Base-by-base conservation (phyloP, 768 basidiomycete species). In the Psilocybe subaeruginosa region DNA sequence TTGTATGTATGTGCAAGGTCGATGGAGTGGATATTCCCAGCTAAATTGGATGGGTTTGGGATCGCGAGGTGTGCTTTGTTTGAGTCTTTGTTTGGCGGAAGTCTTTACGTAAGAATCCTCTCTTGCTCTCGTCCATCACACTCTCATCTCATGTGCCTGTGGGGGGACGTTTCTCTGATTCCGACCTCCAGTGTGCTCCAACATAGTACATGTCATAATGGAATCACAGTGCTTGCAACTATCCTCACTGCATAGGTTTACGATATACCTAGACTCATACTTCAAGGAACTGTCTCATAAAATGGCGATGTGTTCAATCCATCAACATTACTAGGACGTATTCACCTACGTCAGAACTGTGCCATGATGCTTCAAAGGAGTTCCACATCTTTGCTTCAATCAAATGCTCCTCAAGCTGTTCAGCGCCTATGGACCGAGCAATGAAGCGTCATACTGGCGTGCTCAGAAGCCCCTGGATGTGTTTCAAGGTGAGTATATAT, bases 41-140 rank as follows among this genome's bases (percentile, higher is more conserved):
- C 68, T 71, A 73, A 23, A 70, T 68, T 72, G 69, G 64, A 59
- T 60, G 62, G 61, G 65, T 69, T 65, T 66, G 65, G 63, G 64
- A 63, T 67, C 63, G 66, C 64, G 63, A 63, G 68, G 61, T 53
- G 67, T 68, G 71, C 75, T 74, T 74, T 80, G 77, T 79, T 75
- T 78, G 74, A 73, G 62, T 47, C 70, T 72, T 77, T 79, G 77
- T 78, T 79, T 79, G 76, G 71, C 59, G 54, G 58, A 66, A 16
- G 57, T 39, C 33, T 52, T 62, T 62, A 47, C 56, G 56, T 58
- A 58, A 62, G 33, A 17, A 58, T 45, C 16, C 41, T 43, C 41
- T 43, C 41, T 43, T 43, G 41, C 41, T 43, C 14, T 43, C 41
- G 14, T 43, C 41, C 41, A 43, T 43, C 41, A 43, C 41, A 4